A percentile compares a stretch with the other conserved stretches of the same genome.
These are phyloP conservation scores for Zasmidium cellare DNA, from an alignment of 2,329 filamentous ascomycete genomes.

Conservation along the genomic window DNA sequence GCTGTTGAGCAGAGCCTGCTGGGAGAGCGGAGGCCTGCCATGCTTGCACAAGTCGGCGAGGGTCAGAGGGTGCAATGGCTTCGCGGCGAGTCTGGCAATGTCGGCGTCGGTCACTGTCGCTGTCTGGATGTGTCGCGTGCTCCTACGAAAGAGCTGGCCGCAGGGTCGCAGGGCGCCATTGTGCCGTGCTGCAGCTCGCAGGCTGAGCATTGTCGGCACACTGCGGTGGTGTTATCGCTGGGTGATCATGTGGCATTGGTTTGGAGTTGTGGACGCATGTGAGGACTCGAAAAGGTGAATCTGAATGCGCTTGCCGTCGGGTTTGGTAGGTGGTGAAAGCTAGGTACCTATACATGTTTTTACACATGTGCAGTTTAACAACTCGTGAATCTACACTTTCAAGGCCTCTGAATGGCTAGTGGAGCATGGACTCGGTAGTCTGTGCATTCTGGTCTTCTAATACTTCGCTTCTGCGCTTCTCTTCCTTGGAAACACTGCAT, in stretches of 20 bases:
- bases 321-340: no score
- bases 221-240: slow-evolving; percentile 9
- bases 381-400: no score
- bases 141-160: background rate
- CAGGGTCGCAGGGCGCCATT: slow-evolving; percentile 12
- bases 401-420: no score
- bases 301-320: no score
- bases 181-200: slow-evolving; percentile 28
- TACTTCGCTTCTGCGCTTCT: no score
- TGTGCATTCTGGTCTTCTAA: no score
- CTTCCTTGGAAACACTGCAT: no score
- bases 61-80: slow-evolving; percentile 77
- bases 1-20: slow-evolving; percentile 77
- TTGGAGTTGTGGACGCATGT: no score
- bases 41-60: slow-evolving; percentile 86
- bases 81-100: slow-evolving; percentile 74
- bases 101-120: slow-evolving; percentile 64
- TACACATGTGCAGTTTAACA: no score
- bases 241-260: slow-evolving; percentile 3
- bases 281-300: no score
- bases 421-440: no score
- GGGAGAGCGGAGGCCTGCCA: slow-evolving; percentile 81
- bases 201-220: slow-evolving; percentile 29
- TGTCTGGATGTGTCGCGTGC: slow-evolving; percentile 37
- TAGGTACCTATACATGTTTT: no score